phyloP scores from a whole-genome alignment of 139 green algal species.

The Deuterostichococcus epilithicus region DNA sequence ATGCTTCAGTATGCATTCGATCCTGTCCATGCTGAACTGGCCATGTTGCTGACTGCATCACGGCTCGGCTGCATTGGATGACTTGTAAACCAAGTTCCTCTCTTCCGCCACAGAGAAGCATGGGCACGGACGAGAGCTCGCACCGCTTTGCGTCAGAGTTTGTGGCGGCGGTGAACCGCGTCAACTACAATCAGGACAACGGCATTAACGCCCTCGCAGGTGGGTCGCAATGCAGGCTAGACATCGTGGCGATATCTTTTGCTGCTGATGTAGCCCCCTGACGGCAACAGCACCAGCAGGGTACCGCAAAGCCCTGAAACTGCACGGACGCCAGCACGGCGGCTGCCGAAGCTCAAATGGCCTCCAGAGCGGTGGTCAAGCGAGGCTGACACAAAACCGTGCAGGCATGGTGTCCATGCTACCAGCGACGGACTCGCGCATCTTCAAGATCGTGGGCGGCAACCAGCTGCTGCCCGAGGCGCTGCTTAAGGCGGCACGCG shows the following conservation, averaged over 20 bases:
- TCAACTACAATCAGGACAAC: constrained; percentile 70
- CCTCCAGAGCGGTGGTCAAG: no score
- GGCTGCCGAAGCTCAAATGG: not conserved
- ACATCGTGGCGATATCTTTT: not conserved
- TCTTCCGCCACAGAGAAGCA: not conserved
- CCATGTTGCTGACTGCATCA: no score
- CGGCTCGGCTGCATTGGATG: no score
- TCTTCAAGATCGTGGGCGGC: constrained; percentile 43
- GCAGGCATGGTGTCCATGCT: constrained; percentile 59
- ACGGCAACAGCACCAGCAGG: not conserved
- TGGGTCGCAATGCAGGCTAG: not conserved
- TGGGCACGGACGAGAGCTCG: constrained; percentile 12
- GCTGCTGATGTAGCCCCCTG: not conserved
- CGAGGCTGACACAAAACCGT: no score
- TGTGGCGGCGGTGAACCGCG: constrained; percentile 38
- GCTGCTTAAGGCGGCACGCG: constrained; percentile 16
- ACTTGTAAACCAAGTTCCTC: no score
- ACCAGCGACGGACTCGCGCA: constrained; percentile 25
- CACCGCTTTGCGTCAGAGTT: constrained; percentile 38
- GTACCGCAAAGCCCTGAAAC: not conserved
- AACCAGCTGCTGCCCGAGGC: constrained; percentile 37
- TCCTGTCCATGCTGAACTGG: no score
- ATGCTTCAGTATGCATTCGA: no score
- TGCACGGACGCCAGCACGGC: not conserved
- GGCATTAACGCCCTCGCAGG: constrained; percentile 58